Percentiles rank a stretch among this genome's conserved stretches.
Evolutionary conservation across 2,329 filamentous ascomycete species (phyloP).

Genomic region (Venturia asperata): DNA sequence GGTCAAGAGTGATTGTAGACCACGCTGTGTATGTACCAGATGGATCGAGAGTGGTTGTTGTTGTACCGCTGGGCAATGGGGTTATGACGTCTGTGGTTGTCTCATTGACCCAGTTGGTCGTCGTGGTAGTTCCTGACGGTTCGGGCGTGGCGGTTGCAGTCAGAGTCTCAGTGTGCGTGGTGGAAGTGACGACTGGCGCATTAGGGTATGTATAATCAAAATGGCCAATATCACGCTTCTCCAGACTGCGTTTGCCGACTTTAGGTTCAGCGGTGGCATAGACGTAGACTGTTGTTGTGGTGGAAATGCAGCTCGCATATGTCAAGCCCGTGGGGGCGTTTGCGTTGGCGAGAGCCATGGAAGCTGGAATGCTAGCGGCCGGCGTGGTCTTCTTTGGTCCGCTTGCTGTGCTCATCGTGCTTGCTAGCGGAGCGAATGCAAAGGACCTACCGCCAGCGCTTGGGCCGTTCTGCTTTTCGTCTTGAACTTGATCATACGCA

Average conservation of each 20-base stretch:
- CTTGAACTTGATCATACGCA: background rate
- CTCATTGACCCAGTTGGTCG: background rate
- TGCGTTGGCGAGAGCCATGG: background rate
- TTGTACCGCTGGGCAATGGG: slow-evolving; percentile 1
- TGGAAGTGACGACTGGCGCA: background rate
- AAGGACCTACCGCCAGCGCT: background rate
- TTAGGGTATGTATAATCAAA: background rate
- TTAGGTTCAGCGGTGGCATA: background rate
- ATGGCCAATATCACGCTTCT: background rate
- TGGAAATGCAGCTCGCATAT: background rate
- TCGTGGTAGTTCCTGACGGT: background rate
- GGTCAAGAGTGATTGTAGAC: background rate
- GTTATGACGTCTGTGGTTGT: background rate
- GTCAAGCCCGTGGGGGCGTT: background rate
- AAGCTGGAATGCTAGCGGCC: background rate
- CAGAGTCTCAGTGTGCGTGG: background rate
- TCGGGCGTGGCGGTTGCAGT: background rate
- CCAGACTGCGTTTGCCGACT: background rate
- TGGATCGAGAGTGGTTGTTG: background rate
- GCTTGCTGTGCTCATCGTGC: background rate
- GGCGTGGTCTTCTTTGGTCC: background rate
- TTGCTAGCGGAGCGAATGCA: background rate
- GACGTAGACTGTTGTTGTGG: slow-evolving; percentile 13
- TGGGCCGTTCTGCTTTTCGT: background rate
- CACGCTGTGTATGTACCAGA: slow-evolving; percentile 1